Base-by-base conservation (phyloP, 2,329 filamentous ascomycete genomes). In the Trichoderma brevicompactum region DNA sequence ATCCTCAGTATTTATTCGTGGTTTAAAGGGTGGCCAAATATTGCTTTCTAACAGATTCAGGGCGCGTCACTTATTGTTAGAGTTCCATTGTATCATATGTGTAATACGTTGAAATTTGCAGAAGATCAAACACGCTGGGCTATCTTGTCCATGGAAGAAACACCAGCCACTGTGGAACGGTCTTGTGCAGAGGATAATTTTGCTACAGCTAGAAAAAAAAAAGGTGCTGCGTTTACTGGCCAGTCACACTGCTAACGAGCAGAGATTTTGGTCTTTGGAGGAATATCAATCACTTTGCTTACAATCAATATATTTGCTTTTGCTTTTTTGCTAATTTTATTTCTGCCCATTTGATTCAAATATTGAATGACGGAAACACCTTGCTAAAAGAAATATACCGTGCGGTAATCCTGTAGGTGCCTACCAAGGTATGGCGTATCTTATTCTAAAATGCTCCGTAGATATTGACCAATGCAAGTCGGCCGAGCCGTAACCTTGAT, bases 1-100 rank as follows among this genome's bases (percentile, higher is more conserved):
- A 63, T 43, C 34, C 55, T 55, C 48, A 15, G 50, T 46, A 67
- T 67, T 15, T 67, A 53, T 38, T 34, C 12, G 15, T 58, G 52
- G 36, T 36, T 13, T 15, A 50, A 36, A 34, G 44, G 53, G 59
- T 34, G 46, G 43, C 49, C 17, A 36, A 61, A 46, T 38, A 58
- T 56, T 67, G 60, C 43, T 52, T 55, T 52, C 40, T 53, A 62
- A 36, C 59, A 62, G 48, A 62, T 17, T 44, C 38, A 34, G 17
- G 49, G 23, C 60, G n/a, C 32, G 49, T 43, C 60, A 17, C 60
- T 64, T 56, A 56, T 64, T 64, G 61, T 64, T 64, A 64, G 52
- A 56, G 19, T 56, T 49, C 53, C 9, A 69, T 70, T 69, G 66
- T 72, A 65, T 71, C 72, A 74, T 67, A 66, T 32, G 34, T 15